A percentile compares a stretch with the other conserved stretches of the same genome.
Conservation (phyloP, 2,329 filamentous ascomycete species). For the Cytospora piceae region DNA sequence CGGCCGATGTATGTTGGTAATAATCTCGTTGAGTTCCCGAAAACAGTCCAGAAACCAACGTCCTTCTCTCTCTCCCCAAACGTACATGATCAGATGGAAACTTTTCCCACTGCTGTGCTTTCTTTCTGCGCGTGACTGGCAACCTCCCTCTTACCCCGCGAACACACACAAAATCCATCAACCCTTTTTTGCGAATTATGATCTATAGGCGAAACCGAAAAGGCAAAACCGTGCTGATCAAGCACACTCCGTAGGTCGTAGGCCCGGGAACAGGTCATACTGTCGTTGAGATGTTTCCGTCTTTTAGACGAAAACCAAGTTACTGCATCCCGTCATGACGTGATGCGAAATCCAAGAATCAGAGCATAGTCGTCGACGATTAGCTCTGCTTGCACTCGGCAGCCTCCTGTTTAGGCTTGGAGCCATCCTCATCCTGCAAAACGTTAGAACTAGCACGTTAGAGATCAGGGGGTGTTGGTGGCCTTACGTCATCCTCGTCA, state of each 20-base stretch:
- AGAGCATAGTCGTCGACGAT: slow-evolving; percentile 37
- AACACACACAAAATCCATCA: slow-evolving; percentile 23
- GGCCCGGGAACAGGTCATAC: slow-evolving; percentile 21
- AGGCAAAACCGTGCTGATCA: slow-evolving; percentile 29
- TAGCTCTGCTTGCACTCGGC: slow-evolving; percentile 97
- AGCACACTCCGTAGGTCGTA: slow-evolving; percentile 24
- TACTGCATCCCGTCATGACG: slow-evolving; percentile 12
- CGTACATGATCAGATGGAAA: slow-evolving; percentile 26
- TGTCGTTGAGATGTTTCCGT: slow-evolving; percentile 19
- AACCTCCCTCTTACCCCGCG: slow-evolving; percentile 7
- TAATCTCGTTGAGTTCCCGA: slow-evolving; percentile 23
- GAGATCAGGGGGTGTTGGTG: slow-evolving; percentile 6
- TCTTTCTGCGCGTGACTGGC: slow-evolving; percentile 5
- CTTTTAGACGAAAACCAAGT: slow-evolving; percentile 16
- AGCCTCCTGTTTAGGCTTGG: slow-evolving; percentile 91
- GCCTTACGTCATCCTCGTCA: slow-evolving; percentile 70
- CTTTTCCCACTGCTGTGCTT: slow-evolving; percentile 10
- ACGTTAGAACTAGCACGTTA: slow-evolving; percentile 33
- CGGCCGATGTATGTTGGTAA: slow-evolving; percentile 27
- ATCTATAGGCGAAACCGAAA: slow-evolving; percentile 31
- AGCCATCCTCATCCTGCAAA: slow-evolving; percentile 73
- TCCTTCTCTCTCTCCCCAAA: slow-evolving; percentile 20
- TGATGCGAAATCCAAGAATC: slow-evolving; percentile 28
- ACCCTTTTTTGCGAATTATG: slow-evolving; percentile 32
- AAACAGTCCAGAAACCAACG: slow-evolving; percentile 24